A percentile compares a stretch with the other conserved stretches of the same genome.
phyloP scores from a whole-genome alignment of 2,329 filamentous ascomycete genomes.

The Orbilia oligospora region DNA sequence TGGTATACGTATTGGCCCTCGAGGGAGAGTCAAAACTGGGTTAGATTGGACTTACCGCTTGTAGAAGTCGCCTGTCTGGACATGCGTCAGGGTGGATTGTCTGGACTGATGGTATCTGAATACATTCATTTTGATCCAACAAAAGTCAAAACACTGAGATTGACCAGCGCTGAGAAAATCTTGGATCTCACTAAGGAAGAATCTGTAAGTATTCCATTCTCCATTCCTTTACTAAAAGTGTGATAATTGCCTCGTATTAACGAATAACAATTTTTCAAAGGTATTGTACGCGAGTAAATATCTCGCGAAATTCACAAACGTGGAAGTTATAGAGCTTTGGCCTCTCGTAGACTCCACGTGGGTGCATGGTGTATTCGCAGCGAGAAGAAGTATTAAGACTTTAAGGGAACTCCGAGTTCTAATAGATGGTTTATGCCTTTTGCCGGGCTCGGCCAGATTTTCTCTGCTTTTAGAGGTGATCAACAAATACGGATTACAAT shows the following conservation, averaged over 20 bases:
- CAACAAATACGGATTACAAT: background rate
- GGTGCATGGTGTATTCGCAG: background rate
- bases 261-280: background rate
- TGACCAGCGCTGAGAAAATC: background rate
- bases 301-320: background rate
- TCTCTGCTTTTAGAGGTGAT: background rate
- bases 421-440: background rate
- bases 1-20: background rate
- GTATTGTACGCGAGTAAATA: background rate
- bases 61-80: background rate
- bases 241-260: background rate
- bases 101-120: background rate
- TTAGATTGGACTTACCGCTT: background rate
- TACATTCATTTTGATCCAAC: background rate
- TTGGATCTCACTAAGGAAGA: background rate
- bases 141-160: background rate
- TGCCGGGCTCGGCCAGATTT: background rate
- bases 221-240: background rate
- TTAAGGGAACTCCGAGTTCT: background rate
- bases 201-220: background rate
- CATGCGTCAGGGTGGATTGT: background rate
- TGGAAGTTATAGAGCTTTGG: background rate
- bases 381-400: background rate
- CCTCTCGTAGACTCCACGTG: background rate
- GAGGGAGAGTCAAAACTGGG: background rate